phyloP scores from a whole-genome alignment of 805 yeast species.

The Candida khao-thaluensis region DNA sequence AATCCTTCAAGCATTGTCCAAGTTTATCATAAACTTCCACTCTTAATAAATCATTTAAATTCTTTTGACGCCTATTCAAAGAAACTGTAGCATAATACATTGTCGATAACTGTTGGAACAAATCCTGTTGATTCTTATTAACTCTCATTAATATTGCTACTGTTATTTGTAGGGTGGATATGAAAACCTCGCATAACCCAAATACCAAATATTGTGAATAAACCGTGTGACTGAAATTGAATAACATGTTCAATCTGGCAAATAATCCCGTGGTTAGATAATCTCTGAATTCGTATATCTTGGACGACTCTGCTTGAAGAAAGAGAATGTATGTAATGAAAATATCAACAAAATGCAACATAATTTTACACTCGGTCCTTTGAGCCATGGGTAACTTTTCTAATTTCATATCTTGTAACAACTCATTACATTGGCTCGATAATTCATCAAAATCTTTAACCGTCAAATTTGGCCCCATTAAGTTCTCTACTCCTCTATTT shows the following conservation, averaged over 20 bases:
- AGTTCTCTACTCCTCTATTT: conserved; percentile 21
- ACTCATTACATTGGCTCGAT: conserved; percentile 24
- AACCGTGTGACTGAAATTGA: conserved; percentile 9
- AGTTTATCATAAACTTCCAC: conserved; percentile 10
- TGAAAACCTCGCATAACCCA: conserved; percentile 11
- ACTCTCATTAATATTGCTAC: conserved; percentile 15
- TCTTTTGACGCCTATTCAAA: conserved; percentile 2
- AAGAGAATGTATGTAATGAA: conserved; percentile 29
- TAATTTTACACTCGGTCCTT: conserved; percentile 20
- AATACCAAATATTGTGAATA: conserved; percentile 12
- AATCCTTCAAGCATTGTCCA: conserved; percentile 1
- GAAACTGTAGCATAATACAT: conserved; percentile 11
- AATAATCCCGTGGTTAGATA: conserved; percentile 11
- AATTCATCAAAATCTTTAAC: conserved; percentile 22
- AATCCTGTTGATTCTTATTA: conserved; percentile 11
- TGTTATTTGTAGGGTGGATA: conserved; percentile 13
- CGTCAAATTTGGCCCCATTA: conserved; percentile 20
- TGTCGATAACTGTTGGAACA: conserved; percentile 15
- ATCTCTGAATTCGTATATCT: conserved; percentile 11
- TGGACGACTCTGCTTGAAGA: conserved; percentile 35
- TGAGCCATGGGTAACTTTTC: conserved; percentile 14
- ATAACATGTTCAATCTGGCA: conserved; percentile 10
- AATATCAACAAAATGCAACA: conserved; percentile 29
- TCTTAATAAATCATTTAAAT: conserved; percentile 8
- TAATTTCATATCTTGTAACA: conserved; percentile 23